Evolutionary conservation across 164 flowering plant species (phyloP).

Genomic region (Chimonanthus salicifolius): DNA sequence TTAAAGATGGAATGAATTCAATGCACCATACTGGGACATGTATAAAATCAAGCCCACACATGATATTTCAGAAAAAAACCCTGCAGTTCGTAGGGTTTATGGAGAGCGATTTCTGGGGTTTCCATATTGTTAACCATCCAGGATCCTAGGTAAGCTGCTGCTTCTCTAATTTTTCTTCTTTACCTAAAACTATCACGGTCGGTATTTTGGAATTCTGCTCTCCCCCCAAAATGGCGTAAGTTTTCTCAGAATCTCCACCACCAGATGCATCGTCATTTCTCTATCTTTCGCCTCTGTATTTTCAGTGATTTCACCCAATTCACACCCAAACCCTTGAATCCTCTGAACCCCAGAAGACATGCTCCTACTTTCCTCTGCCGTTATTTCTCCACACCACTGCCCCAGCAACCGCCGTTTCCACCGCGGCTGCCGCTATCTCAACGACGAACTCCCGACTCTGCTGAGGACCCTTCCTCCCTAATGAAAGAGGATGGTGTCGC

Average conservation of each 20-base stretch:
- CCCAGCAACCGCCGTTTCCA: constrained; percentile 10
- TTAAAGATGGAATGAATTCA: no score
- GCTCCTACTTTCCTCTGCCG: constrained; percentile 23
- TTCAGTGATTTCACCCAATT: not conserved
- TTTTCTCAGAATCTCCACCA: not conserved
- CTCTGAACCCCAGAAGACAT: constrained; percentile 14
- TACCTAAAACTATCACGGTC: no score
- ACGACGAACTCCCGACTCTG: constrained; percentile 32
- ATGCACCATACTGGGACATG: no score
- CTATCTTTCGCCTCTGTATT: constrained; percentile 6
- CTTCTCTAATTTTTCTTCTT: no score
- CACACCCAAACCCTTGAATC: not conserved
- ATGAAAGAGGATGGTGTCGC: constrained; percentile 83
- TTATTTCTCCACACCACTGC: constrained; percentile 21
- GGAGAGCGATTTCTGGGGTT: no score
- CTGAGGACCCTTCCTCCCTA: constrained; percentile 65
- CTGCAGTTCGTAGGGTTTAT: no score
- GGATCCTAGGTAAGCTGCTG: no score
- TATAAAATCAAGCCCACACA: no score
- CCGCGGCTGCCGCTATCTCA: not conserved
- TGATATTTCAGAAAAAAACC: no score
- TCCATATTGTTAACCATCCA: no score
- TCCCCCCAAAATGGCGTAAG: constrained; percentile 2
- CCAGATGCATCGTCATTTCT: constrained; percentile 20
- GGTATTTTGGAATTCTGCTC: no score